Evolutionary conservation across 2,329 filamentous ascomycete genomes (phyloP), one percentile per base, ranked within the genome.

Genomic region (Fusarium tjaetaba): DNA sequence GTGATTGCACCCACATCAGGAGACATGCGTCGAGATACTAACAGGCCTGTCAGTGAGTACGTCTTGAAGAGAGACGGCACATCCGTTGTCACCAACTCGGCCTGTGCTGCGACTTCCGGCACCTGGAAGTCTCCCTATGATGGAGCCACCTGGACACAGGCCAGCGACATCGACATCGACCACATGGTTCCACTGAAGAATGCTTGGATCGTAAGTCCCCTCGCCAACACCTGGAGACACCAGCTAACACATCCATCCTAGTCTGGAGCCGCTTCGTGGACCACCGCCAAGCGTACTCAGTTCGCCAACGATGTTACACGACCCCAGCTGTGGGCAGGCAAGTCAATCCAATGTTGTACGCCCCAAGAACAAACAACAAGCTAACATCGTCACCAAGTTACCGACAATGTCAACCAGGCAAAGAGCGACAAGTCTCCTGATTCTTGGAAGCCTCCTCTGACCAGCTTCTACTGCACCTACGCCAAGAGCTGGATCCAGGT

Each of bases 181-280:
- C 94, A 96, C 80, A 87, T 96, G 83, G 93, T 97, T 6, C 93
- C 94, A 2, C 81, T 97, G 69, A 91, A 92, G 79, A 94, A 95
- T 78, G 93, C 93, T 10, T 96, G 93, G 93, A 90, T 92, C 70
- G 89, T 91, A 74, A 77, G 86, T 82, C 20, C 14, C 20, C 22
- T 26, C 26, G 30, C n/a, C 51, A 7, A 24, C 7, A 26, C 41
- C 13, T 36, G 15, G 22, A n/a, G 20, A 59, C 52, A 53, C 20
- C 26, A 26, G 15, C 68, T 74, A 49, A 76, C 71, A 32, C 20
- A 26, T 62, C 58, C 51, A 26, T 62, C 58, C 51, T 26, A 92
- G 88, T 93, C 91, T 49, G 93, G 93, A 26, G 93, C 94, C 18
- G 86, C 88, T 13, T 81, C 84, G 4, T 96, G 94, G 94, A 93